phyloP scores from a whole-genome alignment of 2,329 filamentous ascomycete species.

The Corinectria fuckeliana region DNA sequence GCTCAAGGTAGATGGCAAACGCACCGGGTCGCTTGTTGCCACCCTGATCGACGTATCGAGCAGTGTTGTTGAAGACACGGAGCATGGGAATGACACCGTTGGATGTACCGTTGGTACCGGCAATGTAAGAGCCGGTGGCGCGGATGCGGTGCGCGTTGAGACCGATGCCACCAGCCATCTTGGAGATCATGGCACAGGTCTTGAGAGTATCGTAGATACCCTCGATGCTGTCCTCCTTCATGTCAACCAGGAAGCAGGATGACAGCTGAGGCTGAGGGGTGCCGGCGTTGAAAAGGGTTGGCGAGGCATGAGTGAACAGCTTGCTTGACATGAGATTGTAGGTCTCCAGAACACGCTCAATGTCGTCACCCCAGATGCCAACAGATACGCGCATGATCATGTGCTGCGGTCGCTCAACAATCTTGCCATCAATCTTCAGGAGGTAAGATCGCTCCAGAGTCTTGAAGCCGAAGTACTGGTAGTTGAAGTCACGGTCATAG shows the following conservation, averaged over 20 bases:
- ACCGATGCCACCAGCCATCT: conserved; percentile 98
- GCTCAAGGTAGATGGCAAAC: conserved; percentile 98
- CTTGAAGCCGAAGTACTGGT: conserved; percentile 99
- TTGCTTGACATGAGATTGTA: conserved; percentile 99
- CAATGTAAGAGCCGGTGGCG: conserved; percentile 97
- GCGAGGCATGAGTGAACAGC: conserved; percentile 97
- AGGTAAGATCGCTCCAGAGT: conserved; percentile 97
- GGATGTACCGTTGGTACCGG: conserved; percentile 96
- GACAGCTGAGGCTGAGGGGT: conserved; percentile 94
- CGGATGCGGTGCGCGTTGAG: conserved; percentile 96
- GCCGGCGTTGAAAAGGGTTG: conserved; percentile 96
- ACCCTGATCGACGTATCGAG: conserved; percentile 97
- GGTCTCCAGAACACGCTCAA: conserved; percentile 94
- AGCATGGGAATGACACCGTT: conserved; percentile 99
- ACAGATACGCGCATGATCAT: conserved; percentile 99
- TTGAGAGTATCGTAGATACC: conserved; percentile 99
- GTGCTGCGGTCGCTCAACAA: conserved; percentile 96
- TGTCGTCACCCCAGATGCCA: conserved; percentile 92
- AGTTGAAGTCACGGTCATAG: conserved; percentile 99
- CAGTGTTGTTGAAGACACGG: conserved; percentile 98
- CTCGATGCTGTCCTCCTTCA: conserved; percentile 99
- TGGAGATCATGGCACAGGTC: conserved; percentile 99
- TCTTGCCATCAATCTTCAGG: conserved; percentile 92
- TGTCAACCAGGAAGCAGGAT: conserved; percentile 98
- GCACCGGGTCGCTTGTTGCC: conserved; percentile 99